Conservation (phyloP, 345 rosid genomes). For the Clarkia xantiana region DNA sequence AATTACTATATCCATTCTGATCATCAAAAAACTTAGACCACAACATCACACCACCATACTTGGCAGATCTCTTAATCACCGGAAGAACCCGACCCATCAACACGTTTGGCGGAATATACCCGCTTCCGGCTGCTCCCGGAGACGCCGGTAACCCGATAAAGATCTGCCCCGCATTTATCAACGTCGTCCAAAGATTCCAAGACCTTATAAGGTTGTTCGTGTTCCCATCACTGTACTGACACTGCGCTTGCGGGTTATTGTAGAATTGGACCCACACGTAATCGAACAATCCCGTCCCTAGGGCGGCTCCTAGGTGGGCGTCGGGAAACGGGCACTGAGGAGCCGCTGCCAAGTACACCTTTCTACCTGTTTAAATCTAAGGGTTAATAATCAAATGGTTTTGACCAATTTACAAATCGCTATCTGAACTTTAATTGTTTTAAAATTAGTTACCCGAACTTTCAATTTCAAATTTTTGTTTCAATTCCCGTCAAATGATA, state of each 20-base stretch:
- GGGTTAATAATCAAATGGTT: too few relatives aligned
- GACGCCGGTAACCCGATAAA: conserved; percentile 49
- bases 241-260: conserved; percentile 23
- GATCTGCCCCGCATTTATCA: conserved; percentile 19
- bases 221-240: conserved; percentile 26
- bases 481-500: too few relatives aligned
- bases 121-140: conserved; percentile 37
- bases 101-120: conserved; percentile 34
- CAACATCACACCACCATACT: conserved; percentile 48
- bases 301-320: conserved; percentile 4
- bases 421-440: too few relatives aligned
- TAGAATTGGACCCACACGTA: conserved; percentile 46
- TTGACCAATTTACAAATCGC: too few relatives aligned
- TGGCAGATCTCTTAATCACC: conserved; percentile 20
- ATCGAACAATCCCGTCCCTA: conserved; percentile 33
- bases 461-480: too few relatives aligned
- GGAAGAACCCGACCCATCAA: conserved; percentile 30
- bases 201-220: conserved; percentile 22
- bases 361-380: too few relatives aligned
- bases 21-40: conserved; percentile 41
- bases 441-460: too few relatives aligned
- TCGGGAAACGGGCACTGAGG: conserved; percentile 11
- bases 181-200: conserved; percentile 40
- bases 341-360: conserved; percentile 6
- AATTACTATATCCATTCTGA: conserved; percentile 27